phyloP scores from a whole-genome alignment of 2,329 filamentous ascomycete genomes.

The Penicillium janthinellum region DNA sequence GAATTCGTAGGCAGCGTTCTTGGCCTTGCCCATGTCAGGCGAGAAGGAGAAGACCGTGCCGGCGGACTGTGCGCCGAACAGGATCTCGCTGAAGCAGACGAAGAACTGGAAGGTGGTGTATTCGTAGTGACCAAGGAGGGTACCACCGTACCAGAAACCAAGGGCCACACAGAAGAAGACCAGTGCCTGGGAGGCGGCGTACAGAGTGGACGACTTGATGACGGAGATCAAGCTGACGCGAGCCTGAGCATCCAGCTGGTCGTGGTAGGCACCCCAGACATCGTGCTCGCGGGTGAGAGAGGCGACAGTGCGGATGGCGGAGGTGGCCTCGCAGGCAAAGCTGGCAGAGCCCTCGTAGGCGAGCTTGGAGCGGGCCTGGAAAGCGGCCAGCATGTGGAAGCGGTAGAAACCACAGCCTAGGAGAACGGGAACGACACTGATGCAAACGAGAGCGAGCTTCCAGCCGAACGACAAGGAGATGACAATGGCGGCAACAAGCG shows the following conservation, averaged over 20 bases:
- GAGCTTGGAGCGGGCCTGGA: conserved; percentile 75
- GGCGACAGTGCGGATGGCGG: conserved; percentile 89
- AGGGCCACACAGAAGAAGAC: conserved; percentile 82
- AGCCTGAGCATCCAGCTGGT: conserved; percentile 67
- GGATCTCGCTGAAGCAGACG: conserved; percentile 81
- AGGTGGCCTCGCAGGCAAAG: conserved; percentile 90
- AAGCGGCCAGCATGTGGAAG: conserved; percentile 80
- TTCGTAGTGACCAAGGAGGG: conserved; percentile 68
- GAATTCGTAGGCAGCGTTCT: conserved; percentile 76
- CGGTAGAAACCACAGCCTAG: conserved; percentile 82
- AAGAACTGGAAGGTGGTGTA: conserved; percentile 88
- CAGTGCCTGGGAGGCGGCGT: conserved; percentile 80
- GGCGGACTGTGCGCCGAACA: conserved; percentile 90
- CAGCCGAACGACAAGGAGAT: conserved; percentile 76
- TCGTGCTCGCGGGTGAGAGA: conserved; percentile 85
- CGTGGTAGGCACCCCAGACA: conserved; percentile 71
- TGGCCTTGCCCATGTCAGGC: conserved; percentile 90
- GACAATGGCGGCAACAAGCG: conserved; percentile 71
- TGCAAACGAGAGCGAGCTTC: conserved; percentile 85
- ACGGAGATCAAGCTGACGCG: conserved; percentile 71
- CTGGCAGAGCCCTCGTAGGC: conserved; percentile 80
- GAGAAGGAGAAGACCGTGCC: conserved; percentile 88
- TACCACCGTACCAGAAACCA: conserved; percentile 91
- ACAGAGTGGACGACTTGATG: conserved; percentile 74
- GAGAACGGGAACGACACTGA: conserved; percentile 74